phyloP scores from a whole-genome alignment of 2,329 filamentous ascomycete species.

The Balansia obtecta region DNA sequence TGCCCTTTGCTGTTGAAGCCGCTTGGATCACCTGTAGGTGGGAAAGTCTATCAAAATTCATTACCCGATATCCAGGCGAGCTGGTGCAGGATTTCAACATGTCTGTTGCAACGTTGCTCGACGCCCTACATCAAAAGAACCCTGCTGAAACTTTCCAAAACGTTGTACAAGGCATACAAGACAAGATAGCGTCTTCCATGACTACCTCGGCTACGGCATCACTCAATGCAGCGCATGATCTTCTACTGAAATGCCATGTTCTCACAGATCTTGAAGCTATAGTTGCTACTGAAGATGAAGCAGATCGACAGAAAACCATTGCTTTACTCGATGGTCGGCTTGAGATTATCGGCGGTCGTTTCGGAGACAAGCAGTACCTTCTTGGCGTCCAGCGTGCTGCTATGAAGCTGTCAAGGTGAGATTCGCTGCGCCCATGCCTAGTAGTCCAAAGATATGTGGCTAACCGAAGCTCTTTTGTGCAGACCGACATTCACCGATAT shows the following conservation, averaged over 20 bases:
- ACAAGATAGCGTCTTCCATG: slow-evolving; percentile 59
- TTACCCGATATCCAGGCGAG: slow-evolving; percentile 40
- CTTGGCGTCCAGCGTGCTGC: slow-evolving; percentile 74
- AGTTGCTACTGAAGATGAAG: slow-evolving; percentile 33
- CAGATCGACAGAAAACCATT: slow-evolving; percentile 22
- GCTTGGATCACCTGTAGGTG: slow-evolving; percentile 84
- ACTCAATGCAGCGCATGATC: slow-evolving; percentile 70
- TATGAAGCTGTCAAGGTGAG: slow-evolving; percentile 66
- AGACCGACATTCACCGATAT: slow-evolving; percentile 51
- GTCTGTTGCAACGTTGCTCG: slow-evolving; percentile 50
- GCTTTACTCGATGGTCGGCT: slow-evolving; percentile 55
- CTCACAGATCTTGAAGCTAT: slow-evolving; percentile 80
- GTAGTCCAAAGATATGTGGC: background rate
- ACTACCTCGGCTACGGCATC: slow-evolving; percentile 69
- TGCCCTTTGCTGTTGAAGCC: slow-evolving; percentile 81
- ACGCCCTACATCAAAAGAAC: slow-evolving; percentile 43
- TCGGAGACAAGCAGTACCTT: slow-evolving; percentile 87
- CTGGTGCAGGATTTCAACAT: slow-evolving; percentile 60
- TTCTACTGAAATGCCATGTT: slow-evolving; percentile 76
- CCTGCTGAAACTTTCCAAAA: slow-evolving; percentile 39
- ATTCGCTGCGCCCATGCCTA: background rate
- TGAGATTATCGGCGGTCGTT: slow-evolving; percentile 79
- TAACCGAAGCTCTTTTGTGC: background rate
- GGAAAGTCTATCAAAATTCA: slow-evolving; percentile 58
- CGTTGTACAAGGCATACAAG: slow-evolving; percentile 52